These are phyloP conservation scores for Malus sieversii DNA, from an alignment of 306 rosid genomes.

Conservation along the genomic window DNA sequence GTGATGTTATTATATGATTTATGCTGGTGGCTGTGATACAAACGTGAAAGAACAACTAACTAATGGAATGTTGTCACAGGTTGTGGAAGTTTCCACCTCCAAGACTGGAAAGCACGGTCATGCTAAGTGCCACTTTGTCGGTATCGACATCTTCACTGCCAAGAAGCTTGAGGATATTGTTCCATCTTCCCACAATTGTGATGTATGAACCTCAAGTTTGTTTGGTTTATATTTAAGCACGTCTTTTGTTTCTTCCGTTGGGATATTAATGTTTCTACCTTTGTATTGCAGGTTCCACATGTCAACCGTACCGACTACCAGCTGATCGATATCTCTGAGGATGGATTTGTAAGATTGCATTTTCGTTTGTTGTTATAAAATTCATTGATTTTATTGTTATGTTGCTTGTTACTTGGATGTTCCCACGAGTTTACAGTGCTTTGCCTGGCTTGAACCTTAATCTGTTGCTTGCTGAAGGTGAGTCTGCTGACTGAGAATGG, in stretches of 20 bases:
- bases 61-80: conserved; percentile 35
- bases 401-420: not conserved
- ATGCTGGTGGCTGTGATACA: not conserved
- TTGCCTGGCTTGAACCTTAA: not conserved
- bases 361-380: not conserved
- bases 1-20: not conserved
- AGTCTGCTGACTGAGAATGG: conserved; percentile 94
- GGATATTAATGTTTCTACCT: not conserved
- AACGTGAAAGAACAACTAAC: not conserved
- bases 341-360: conserved; percentile 74
- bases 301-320: conserved; percentile 93
- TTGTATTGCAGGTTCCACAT: conserved; percentile 74
- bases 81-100: conserved; percentile 94
- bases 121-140: conserved; percentile 98
- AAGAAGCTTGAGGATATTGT: conserved; percentile 98
- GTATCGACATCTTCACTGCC: conserved; percentile 78
- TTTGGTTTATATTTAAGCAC: not conserved
- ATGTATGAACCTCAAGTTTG: conserved; percentile 32
- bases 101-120: conserved; percentile 98
- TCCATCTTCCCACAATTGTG: conserved; percentile 97
- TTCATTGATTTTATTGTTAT: not conserved
- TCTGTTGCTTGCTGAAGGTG: conserved; percentile 42
- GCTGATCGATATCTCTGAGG: conserved; percentile 93
- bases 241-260: not conserved
- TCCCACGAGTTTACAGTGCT: too few species aligned